phyloP scores from a whole-genome alignment of 2,329 filamentous ascomycete species.

The Alternaria triticina region DNA sequence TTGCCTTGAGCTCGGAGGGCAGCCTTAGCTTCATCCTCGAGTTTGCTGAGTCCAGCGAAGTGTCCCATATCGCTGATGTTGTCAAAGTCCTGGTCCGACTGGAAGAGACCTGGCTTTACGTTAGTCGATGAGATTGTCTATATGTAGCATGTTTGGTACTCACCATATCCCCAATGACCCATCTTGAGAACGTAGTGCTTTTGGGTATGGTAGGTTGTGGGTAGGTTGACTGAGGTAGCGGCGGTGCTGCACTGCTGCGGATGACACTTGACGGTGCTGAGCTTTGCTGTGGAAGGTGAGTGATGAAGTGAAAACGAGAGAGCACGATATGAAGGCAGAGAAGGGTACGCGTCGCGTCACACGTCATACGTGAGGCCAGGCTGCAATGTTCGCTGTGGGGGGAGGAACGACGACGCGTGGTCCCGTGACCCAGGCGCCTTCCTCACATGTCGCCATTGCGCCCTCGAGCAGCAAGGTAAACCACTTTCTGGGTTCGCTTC shows the following conservation, averaged over 20 bases:
- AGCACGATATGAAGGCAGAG: background rate
- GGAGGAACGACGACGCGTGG: conserved; percentile 1
- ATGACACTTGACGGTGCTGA: background rate
- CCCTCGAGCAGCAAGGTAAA: background rate
- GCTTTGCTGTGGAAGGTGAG: background rate
- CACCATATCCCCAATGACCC: conserved; percentile 25
- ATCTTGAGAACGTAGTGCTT: conserved; percentile 2
- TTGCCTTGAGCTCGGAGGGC: conserved; percentile 21
- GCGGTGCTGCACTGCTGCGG: background rate
- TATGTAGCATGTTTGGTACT: background rate
- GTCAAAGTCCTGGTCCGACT: conserved; percentile 29
- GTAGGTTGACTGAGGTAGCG: too few relatives aligned
- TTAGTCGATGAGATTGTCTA: background rate
- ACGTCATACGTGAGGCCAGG: background rate
- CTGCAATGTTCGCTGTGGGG: background rate
- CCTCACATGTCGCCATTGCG: background rate
- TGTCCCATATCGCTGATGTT: too few relatives aligned
- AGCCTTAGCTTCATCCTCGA: too few relatives aligned
- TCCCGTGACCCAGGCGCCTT: background rate
- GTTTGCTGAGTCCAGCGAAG: too few relatives aligned
- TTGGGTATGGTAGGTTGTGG: too few relatives aligned
- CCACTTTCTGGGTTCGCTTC: background rate
- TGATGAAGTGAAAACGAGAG: background rate
- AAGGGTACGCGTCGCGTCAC: background rate
- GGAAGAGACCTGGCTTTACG: conserved; percentile 21